Conservation (phyloP, 2,329 filamentous ascomycete species). For the Aspergillus arachidicola region DNA sequence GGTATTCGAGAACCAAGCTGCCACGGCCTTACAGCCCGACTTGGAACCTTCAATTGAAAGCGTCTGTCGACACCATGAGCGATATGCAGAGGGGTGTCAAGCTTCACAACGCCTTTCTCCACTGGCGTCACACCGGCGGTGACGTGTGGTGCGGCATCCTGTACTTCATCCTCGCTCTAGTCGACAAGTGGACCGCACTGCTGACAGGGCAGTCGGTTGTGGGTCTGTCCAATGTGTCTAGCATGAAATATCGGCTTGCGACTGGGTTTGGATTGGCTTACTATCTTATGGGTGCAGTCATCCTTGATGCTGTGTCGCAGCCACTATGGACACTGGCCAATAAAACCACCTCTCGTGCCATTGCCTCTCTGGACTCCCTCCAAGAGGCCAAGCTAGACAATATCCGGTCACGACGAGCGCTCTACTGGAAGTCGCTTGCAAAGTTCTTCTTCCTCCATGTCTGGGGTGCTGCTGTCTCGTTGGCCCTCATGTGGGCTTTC, state of each 20-base stretch:
- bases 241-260: constrained; percentile 46
- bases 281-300: constrained; percentile 61
- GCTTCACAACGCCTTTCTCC: constrained; percentile 60
- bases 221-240: constrained; percentile 41
- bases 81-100: constrained; percentile 58
- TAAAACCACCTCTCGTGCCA: constrained; percentile 28
- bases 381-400: constrained; percentile 37
- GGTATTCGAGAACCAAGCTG: constrained; percentile 49
- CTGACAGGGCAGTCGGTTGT: constrained; percentile 48
- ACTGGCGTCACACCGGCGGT: constrained; percentile 59
- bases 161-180: constrained; percentile 58
- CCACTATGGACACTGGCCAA: constrained; percentile 47
- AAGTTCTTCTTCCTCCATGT: constrained; percentile 56
- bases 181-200: constrained; percentile 58
- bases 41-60: constrained; percentile 60
- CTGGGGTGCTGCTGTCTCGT: constrained; percentile 54
- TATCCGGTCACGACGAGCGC: background rate
- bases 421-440: constrained; percentile 55
- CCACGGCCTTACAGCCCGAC: constrained; percentile 59
- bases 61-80: constrained; percentile 55
- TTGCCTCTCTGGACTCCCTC: constrained; percentile 43
- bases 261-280: constrained; percentile 61
- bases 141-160: constrained; percentile 58
- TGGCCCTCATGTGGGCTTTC: constrained; percentile 57
- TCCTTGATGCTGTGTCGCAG: constrained; percentile 59